Conservation (phyloP, 805 yeast genomes). For the Sugiyamaella smithiae region DNA sequence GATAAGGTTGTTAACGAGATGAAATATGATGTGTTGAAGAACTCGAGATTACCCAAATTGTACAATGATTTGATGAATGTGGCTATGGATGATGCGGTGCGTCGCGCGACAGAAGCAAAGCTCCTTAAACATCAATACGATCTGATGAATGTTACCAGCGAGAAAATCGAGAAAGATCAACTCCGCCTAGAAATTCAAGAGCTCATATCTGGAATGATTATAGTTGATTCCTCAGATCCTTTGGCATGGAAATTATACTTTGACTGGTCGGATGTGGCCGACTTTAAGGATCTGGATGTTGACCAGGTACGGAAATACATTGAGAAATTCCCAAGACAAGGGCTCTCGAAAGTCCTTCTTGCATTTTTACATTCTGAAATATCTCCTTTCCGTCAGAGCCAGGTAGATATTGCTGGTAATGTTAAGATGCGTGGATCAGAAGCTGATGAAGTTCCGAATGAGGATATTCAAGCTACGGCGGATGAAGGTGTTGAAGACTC, state of each 20-base stretch:
- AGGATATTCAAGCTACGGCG: background rate
- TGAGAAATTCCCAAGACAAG: conserved; percentile 54
- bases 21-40: conserved; percentile 46
- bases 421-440: conserved; percentile 29
- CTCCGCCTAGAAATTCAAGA: conserved; percentile 47
- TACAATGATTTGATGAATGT: conserved; percentile 57
- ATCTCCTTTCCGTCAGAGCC: conserved; percentile 50
- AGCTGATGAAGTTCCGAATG: conserved; percentile 24
- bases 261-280: conserved; percentile 65
- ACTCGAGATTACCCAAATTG: conserved; percentile 51
- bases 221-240: conserved; percentile 57
- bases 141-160: conserved; percentile 53
- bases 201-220: conserved; percentile 68
- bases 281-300: conserved; percentile 49
- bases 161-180: conserved; percentile 35
- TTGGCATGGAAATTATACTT: conserved; percentile 71
- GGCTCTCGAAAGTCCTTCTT: conserved; percentile 59
- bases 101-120: conserved; percentile 59
- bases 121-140: conserved; percentile 56
- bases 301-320: conserved; percentile 50
- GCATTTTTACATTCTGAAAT: conserved; percentile 66
- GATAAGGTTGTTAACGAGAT: conserved; percentile 33
- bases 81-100: conserved; percentile 56
- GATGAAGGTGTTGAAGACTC: conserved; percentile 7
- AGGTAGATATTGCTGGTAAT: background rate